phyloP scores from a whole-genome alignment of 345 rosid species.

The Syzygium oleosum region DNA sequence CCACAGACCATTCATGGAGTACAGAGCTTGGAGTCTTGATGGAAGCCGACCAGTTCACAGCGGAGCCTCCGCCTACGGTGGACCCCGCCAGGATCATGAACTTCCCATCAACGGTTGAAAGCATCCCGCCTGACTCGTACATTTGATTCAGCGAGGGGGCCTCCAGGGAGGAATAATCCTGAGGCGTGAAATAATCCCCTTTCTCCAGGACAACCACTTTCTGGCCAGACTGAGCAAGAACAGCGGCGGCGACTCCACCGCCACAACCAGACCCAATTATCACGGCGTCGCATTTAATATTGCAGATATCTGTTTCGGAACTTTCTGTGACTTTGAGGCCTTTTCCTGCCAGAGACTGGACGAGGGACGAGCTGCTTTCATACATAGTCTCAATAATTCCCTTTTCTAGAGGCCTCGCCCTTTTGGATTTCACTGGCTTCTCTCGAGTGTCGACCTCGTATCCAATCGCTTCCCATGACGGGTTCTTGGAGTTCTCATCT shows the following conservation, averaged over 20 bases:
- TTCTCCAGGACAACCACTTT: conserved; percentile 15
- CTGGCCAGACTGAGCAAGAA: conserved; percentile 12
- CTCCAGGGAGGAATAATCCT: conserved; percentile 12
- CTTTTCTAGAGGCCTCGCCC: conserved; percentile 44
- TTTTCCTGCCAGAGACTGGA: conserved; percentile 4
- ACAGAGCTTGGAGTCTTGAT: conserved; percentile 8
- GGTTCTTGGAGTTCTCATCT: conserved; percentile 22
- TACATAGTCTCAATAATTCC: conserved; percentile 41
- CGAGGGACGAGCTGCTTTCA: conserved; percentile 1
- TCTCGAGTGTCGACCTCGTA: conserved; percentile 30
- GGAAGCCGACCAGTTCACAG: conserved; percentile 15
- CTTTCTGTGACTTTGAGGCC: neutral
- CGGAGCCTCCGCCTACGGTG: conserved; percentile 13
- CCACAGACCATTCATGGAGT: conserved; percentile 11
- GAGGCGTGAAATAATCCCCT: conserved; percentile 7
- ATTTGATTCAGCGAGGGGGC: conserved; percentile 6
- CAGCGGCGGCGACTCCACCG: conserved; percentile 12
- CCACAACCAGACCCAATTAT: conserved; percentile 16
- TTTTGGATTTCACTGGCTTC: neutral
- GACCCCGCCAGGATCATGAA: conserved; percentile 7
- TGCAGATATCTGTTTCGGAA: neutral
- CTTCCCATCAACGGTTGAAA: conserved; percentile 6
- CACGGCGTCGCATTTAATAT: conserved; percentile 8
- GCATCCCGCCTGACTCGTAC: conserved; percentile 7
- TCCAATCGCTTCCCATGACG: conserved; percentile 64